Evolutionary conservation across 495 filamentous ascomycete species (phyloP), one percentile per base, ranked within the genome.

Genomic region (Podospora tetraspora): DNA sequence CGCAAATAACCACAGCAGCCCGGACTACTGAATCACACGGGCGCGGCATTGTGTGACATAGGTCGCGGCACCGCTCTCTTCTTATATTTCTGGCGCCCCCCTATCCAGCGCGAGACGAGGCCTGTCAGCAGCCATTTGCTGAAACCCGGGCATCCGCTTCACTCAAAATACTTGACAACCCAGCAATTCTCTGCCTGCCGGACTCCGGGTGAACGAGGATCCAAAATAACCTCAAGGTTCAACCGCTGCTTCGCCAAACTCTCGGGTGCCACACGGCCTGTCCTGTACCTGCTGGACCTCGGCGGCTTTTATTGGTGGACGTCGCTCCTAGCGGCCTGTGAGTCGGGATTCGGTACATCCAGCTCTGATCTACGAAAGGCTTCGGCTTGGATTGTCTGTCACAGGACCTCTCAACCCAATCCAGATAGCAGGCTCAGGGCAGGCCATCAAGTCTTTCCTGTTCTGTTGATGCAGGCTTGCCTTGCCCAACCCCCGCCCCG

Each of bases 1-100:
- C 73, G 70, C 67, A 71, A 71, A 67, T 70, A 59, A 61, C 59
- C 59, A 68, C 61, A 37, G 66, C 65, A 32, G 30, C 34, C n/a
- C 59, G n/a, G 37, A 16, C 21, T 21, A 16, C 37, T 57, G 60
- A 57, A 29, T 32, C 23, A 52, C 32, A 3, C 23, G 22, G 57
- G 29, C 6, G 65, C 57, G 57, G 65, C 65, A 62, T 66, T 65
- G 68, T 69, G 67, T 69, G 66, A 69, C 67, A 32, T 60, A 19
- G 52, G 27, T 13, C 30, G 37, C 52, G 57, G 57, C 64, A 59
- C 64, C 52, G 64, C 58, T 59, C 43, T 6, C 58, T 56, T 59
- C 57, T 66, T 66, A 66, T 61, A 60, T 66, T 52, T 27, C 34
- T 24, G 29, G 24, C 65, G 22, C 57, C 64, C 52, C 29, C 64